phyloP scores from a whole-genome alignment of 2,329 filamentous ascomycete species.

The Ceratocystis smalleyi region DNA sequence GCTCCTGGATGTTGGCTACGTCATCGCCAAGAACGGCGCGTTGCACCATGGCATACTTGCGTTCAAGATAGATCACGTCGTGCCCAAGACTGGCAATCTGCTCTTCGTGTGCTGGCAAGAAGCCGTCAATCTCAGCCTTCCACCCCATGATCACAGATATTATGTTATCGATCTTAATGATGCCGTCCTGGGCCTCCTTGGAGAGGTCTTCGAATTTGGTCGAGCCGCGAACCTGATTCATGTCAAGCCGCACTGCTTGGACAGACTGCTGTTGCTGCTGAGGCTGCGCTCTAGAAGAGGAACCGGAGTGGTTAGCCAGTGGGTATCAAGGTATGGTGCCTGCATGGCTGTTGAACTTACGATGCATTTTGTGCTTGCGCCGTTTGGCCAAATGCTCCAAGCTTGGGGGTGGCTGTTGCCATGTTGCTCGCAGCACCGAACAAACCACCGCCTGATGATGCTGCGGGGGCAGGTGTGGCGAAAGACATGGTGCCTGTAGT shows the following conservation, averaged over 20 bases:
- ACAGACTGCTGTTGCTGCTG: slow-evolving; percentile 36
- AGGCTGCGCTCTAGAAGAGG: slow-evolving; percentile 6
- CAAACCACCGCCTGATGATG: slow-evolving; percentile 19
- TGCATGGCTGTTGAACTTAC: background rate
- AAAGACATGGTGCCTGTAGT: background rate
- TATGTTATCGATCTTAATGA: slow-evolving; percentile 61
- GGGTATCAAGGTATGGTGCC: background rate
- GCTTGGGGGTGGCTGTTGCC: background rate
- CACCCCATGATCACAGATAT: slow-evolving; percentile 68
- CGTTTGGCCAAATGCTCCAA: slow-evolving; percentile 10
- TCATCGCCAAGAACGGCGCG: slow-evolving; percentile 36
- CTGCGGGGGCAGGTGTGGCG: slow-evolving; percentile 5
- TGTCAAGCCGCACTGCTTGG: slow-evolving; percentile 63
- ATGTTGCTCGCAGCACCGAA: slow-evolving; percentile 11
- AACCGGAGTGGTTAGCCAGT: background rate
- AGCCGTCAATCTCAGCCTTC: slow-evolving; percentile 59
- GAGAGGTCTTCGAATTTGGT: slow-evolving; percentile 85
- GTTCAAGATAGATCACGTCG: slow-evolving; percentile 35
- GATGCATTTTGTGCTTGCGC: background rate
- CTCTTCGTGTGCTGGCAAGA: slow-evolving; percentile 40
- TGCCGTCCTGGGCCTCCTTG: slow-evolving; percentile 62
- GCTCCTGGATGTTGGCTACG: slow-evolving; percentile 45
- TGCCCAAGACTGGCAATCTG: slow-evolving; percentile 33
- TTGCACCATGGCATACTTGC: slow-evolving; percentile 32
- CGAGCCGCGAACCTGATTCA: slow-evolving; percentile 64